A percentile compares a stretch with the other conserved stretches of the same genome.
These are phyloP conservation scores for Candida schatavii DNA, from an alignment of 805 yeast species.

Conservation along the genomic window DNA sequence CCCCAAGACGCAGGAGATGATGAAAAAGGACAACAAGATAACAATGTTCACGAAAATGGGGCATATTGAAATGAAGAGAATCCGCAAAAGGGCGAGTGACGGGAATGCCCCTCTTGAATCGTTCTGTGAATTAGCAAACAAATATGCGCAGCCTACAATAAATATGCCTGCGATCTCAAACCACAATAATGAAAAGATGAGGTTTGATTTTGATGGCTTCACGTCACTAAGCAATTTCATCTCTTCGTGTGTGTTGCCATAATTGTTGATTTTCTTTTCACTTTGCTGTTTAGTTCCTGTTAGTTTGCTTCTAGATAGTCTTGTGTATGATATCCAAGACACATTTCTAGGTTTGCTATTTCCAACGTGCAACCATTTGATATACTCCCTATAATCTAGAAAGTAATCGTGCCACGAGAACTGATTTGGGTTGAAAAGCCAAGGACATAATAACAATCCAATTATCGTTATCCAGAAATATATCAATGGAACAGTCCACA, in stretches of 20 bases:
- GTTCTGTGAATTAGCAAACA: slow-evolving; percentile 55
- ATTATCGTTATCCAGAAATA: slow-evolving; percentile 74
- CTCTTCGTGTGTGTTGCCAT: slow-evolving; percentile 21
- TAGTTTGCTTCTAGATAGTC: slow-evolving; percentile 49
- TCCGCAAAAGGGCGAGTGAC: slow-evolving; percentile 41
- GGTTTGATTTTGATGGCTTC: slow-evolving; percentile 47
- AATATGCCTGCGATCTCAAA: slow-evolving; percentile 34
- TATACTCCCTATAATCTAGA: slow-evolving; percentile 58
- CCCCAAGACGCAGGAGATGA: slow-evolving; percentile 47
- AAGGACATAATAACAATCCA: slow-evolving; percentile 69
- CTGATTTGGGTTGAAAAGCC: slow-evolving; percentile 75
- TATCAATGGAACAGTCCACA: slow-evolving; percentile 58
- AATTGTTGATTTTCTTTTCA: slow-evolving; percentile 18
- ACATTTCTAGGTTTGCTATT: slow-evolving; percentile 37
- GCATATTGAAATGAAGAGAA: slow-evolving; percentile 41
- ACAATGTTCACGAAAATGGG: slow-evolving; percentile 47
- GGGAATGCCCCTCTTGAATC: slow-evolving; percentile 35
- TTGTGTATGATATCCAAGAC: slow-evolving; percentile 48
- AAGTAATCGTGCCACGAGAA: slow-evolving; percentile 68
- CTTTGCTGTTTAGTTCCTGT: slow-evolving; percentile 52
- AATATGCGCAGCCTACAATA: slow-evolving; percentile 43
- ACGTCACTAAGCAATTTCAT: slow-evolving; percentile 42
- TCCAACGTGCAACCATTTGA: slow-evolving; percentile 53
- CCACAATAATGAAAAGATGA: slow-evolving; percentile 39
- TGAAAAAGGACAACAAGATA: slow-evolving; percentile 38